Conservation (phyloP, 441 rosid species). For the Pelargonium exstipulatum region DNA sequence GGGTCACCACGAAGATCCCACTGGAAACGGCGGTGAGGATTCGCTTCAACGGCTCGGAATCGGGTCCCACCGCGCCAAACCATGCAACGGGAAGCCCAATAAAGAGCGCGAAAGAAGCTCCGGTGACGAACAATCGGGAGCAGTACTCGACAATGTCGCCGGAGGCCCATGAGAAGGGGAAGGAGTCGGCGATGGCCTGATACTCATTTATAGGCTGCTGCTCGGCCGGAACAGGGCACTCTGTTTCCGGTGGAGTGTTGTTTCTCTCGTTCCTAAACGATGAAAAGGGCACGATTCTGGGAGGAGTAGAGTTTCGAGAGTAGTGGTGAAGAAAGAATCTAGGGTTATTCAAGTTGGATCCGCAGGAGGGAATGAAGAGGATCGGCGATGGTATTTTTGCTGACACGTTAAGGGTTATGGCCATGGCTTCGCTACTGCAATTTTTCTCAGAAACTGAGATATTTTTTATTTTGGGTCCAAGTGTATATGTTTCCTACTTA, state of each 20-base stretch:
- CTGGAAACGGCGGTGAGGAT: conserved; percentile 58
- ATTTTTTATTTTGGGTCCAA: too few relatives aligned
- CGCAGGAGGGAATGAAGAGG: conserved; percentile 6
- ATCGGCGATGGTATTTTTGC: conserved; percentile 18
- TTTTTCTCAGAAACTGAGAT: background rate
- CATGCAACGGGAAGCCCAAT: conserved; percentile 78
- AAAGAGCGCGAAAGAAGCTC: conserved; percentile 64
- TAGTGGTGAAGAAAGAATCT: conserved; percentile 23
- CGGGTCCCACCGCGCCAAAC: conserved; percentile 66
- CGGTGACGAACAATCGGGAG: conserved; percentile 53
- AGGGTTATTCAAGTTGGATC: conserved; percentile 14
- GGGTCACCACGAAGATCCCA: conserved; percentile 66
- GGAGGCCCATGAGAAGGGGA: conserved; percentile 80
- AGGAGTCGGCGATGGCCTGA: conserved; percentile 67
- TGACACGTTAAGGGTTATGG: conserved; percentile 25
- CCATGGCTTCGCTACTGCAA: conserved; percentile 18
- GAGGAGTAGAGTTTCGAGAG: conserved; percentile 14
- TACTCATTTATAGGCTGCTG: conserved; percentile 81
- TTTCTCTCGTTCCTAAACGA: conserved; percentile 40
- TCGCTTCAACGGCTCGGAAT: conserved; percentile 51
- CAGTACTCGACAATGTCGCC: conserved; percentile 49
- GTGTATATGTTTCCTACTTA: too few relatives aligned
- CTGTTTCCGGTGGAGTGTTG: conserved; percentile 58
- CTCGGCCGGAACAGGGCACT: conserved; percentile 75
- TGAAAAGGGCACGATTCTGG: conserved; percentile 20